A percentile compares a stretch with the other conserved stretches of the same genome.
Evolutionary conservation across 192 early-diverging fungal genomes (phyloP).

Genomic region (Phycomyces blakesleeanus): DNA sequence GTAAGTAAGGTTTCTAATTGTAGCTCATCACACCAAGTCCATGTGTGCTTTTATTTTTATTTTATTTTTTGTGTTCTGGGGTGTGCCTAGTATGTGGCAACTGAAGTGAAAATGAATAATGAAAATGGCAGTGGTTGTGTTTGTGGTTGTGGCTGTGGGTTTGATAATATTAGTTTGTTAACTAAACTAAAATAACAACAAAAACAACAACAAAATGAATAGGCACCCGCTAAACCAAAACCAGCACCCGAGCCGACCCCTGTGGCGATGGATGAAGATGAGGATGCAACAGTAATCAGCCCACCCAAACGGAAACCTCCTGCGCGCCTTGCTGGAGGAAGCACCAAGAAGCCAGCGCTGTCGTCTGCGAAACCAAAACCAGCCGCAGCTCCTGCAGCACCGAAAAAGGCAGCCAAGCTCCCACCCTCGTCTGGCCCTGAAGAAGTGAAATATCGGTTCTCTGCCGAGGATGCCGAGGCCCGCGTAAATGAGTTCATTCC

Average conservation of each 20-base stretch:
- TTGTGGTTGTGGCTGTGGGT: too few species aligned
- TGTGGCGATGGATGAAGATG: constrained; percentile 31
- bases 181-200: too few species aligned
- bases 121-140: too few species aligned
- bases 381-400: constrained; percentile 30
- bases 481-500: constrained; percentile 60
- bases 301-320: constrained; percentile 35
- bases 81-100: too few species aligned
- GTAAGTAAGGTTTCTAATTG: too few species aligned
- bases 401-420: constrained; percentile 36
- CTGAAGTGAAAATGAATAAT: too few species aligned
- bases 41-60: too few species aligned
- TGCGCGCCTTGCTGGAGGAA: constrained; percentile 29
- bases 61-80: too few species aligned
- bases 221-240: constrained; percentile 17
- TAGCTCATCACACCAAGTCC: too few species aligned
- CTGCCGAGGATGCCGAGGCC: constrained; percentile 69
- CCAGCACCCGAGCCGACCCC: constrained; percentile 25
- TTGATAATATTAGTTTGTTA: too few species aligned
- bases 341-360: constrained; percentile 35
- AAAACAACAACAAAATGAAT: neutral
- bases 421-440: constrained; percentile 48
- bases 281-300: neutral
- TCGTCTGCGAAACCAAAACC: constrained; percentile 35
- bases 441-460: constrained; percentile 64